Evolutionary conservation across 805 yeast genomes (phyloP), one percentile per base, ranked within the genome.

Genomic region (Candida railenensis): DNA sequence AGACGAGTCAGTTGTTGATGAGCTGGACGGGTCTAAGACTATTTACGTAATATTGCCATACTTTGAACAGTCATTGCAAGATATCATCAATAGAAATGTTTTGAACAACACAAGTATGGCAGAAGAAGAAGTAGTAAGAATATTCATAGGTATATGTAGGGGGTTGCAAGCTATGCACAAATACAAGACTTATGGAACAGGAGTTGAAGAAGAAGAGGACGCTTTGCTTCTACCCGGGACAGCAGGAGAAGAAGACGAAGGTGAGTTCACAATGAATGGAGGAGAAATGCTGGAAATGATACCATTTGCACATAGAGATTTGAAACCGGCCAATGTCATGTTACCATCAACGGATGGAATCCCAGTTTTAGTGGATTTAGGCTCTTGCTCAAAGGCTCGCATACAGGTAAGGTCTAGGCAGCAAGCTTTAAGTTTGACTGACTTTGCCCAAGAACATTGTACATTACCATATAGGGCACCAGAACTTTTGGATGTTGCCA

Each of bases 271-370:
- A 4, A 41, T 49, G 28, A 46, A 45, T 21, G 52, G 52, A 32
- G 79, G 85, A 0, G 85, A 82, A 48, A 55, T 83, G 43, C 71
- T 74, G 22, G 85, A 81, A 45, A 67, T 78, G 2, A 70, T 77
- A 3, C 86, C 92, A 3, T 89, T 78, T 62, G 92, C 96, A 0
- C 97, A 91, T 62, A 68, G 90, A 47, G 97, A 91, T 61, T 68
- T 91, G 46, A 91, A 89, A 59, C 97, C 97, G 0, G 95, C 94
- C 2, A 91, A 89, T 59, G 80, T 90, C 15, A 85, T 91, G 91
- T 67, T 90, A 3, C 76, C 87, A 0, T 77, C 82, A 38, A 36
- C 39, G 9, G 86, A 83, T 49, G 89, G 89, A 2, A 61, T 77
- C 12, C 95, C 96, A 0, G 89, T 91, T 5, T 69, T 92, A 37